Evolutionary conservation across 495 filamentous ascomycete species (phyloP), one percentile per base, ranked within the genome.

Genomic region (Hypoxylon fragiforme): DNA sequence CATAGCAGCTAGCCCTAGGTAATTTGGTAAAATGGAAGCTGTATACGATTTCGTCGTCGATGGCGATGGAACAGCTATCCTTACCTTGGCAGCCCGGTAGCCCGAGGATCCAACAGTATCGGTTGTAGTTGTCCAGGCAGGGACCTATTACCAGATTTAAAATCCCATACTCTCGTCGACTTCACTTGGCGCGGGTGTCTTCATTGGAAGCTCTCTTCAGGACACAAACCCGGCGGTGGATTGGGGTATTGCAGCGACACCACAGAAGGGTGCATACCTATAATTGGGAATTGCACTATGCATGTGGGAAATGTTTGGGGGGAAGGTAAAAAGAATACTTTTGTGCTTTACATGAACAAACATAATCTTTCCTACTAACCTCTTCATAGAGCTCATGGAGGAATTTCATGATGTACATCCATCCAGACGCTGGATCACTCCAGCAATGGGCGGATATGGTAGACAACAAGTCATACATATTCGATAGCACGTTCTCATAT

Each of bases 11-110:
- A n/a, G n/a, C n/a, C n/a, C n/a, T n/a, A n/a, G n/a, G n/a, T n/a
- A n/a, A n/a, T n/a, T n/a, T n/a, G n/a, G n/a, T n/a, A 28, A 28
- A 4, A 28, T 28, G 24, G 24, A 28, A 28, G 24, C 31, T 13
- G 3, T 6, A 13, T 95, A 85, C 72, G 90, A 96, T 74, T 94
- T 90, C 69, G 75, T 96, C 49, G 84, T 85, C 5, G 73, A 83
- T 1, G 82, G 82, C 5, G 82, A 81, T 21, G 82, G 82, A 1
- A 84, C 71, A 0, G 76, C 76, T 0, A 82, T 81, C 1, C 64
- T 74, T 7, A 62, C 71, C 1, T 54, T 85, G 1, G 82, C 80
- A 2, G 69, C 70, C 1, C 69, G 82, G 11, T 64, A 84, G 1
- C 72, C 73, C 1, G 44, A 65, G 13, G 34, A 48, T 3, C 13